A percentile compares a stretch with the other conserved stretches of the same genome.
These are phyloP conservation scores for Amylostereum areolatum DNA, from an alignment of 1,284 basidiomycete species.

Conservation along the genomic window DNA sequence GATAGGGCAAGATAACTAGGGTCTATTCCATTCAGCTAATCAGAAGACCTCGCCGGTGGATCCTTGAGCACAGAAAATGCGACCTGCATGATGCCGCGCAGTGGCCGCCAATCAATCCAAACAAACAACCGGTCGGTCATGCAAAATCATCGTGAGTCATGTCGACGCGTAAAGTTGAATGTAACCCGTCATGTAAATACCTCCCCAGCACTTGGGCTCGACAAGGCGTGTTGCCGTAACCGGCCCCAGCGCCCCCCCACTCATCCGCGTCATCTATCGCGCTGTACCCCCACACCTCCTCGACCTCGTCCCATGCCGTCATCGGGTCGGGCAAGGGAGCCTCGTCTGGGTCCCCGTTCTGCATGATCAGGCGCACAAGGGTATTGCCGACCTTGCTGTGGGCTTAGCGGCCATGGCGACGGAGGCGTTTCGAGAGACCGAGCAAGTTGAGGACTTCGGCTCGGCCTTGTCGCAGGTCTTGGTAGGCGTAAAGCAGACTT, in stretches of 20 bases:
- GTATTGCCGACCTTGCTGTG: slow-evolving; percentile 1
- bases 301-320: slow-evolving; percentile 7
- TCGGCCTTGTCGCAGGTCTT: slow-evolving; percentile 10
- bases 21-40: too few species aligned
- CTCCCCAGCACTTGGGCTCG: neutral
- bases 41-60: too few species aligned
- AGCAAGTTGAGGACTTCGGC: neutral
- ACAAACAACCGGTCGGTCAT: too few species aligned
- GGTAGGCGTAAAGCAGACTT: slow-evolving; percentile 8
- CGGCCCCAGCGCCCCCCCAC: slow-evolving; percentile 14
- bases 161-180: too few species aligned
- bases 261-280: slow-evolving; percentile 13
- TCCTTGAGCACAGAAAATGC: too few species aligned
- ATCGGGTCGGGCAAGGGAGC: neutral
- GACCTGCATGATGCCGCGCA: too few species aligned
- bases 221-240: slow-evolving; percentile 7
- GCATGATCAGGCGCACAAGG: slow-evolving; percentile 3
- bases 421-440: slow-evolving; percentile 4
- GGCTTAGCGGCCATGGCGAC: neutral
- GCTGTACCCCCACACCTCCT: slow-evolving; percentile 10
- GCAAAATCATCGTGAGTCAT: too few species aligned
- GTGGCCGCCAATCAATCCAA: too few species aligned
- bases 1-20: too few species aligned
- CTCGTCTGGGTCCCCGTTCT: neutral
- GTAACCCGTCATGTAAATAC: too few species aligned